Evolutionary conservation across 164 flowering plant genomes (phyloP).

Genomic region (Stephania yunnanensis): DNA sequence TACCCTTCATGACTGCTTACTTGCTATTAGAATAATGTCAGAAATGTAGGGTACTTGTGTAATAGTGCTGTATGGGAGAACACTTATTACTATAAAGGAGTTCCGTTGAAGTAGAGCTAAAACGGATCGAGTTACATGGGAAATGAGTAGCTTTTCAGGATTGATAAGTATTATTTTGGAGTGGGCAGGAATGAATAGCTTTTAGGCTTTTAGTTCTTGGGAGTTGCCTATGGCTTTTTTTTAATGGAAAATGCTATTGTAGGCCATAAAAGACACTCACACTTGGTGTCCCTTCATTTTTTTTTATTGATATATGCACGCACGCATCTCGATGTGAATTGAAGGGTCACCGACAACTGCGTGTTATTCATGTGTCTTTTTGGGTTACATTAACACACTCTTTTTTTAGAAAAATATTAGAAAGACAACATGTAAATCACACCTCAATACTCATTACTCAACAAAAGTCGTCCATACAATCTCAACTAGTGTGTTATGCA

Average conservation of each 20-base stretch:
- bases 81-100: not conserved
- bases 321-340: no score
- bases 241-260: no score
- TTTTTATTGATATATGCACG: no score
- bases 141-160: constrained; percentile 5
- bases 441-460: no score
- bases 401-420: not conserved
- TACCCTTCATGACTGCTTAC: constrained; percentile 3
- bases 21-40: not conserved
- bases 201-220: not conserved
- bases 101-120: constrained; percentile 18
- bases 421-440: no score
- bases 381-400: not conserved
- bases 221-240: not conserved
- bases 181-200: not conserved
- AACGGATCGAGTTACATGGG: constrained; percentile 46
- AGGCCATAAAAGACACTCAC: no score
- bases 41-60: not conserved
- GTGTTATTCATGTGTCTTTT: not conserved
- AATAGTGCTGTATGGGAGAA: not conserved
- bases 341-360: not conserved
- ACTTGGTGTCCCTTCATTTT: no score
- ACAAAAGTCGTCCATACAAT: no score
- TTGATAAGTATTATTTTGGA: not conserved
- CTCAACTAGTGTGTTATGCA: no score